Evolutionary conservation across 2,329 filamentous ascomycete species (phyloP).

Genomic region (Arthrobotrys conoides): DNA sequence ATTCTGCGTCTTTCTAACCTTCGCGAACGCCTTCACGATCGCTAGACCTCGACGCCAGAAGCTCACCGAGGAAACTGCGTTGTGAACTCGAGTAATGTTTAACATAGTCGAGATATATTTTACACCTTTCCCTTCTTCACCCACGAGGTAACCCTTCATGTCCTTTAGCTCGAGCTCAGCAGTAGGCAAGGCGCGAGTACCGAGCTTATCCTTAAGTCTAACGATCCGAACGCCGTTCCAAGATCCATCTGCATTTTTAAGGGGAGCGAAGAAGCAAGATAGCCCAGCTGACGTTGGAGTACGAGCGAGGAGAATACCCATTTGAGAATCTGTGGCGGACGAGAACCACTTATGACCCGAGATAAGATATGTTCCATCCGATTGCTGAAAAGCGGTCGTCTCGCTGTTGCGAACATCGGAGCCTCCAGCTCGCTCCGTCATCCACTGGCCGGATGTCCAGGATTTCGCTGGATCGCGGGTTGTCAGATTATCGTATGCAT

Average conservation of each 20-base stretch:
- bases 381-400: constrained; percentile 71
- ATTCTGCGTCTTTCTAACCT: constrained; percentile 71
- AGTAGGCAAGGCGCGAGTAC: constrained; percentile 78
- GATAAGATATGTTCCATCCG: constrained; percentile 74
- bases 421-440: constrained; percentile 79
- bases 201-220: constrained; percentile 80
- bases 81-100: constrained; percentile 76
- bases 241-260: constrained; percentile 69
- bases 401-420: constrained; percentile 79
- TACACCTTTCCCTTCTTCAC: constrained; percentile 76
- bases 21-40: constrained; percentile 73
- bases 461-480: constrained; percentile 70
- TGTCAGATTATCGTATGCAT: constrained; percentile 72
- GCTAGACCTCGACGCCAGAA: constrained; percentile 73
- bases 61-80: constrained; percentile 71
- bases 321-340: constrained; percentile 76
- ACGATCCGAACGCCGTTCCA: constrained; percentile 79
- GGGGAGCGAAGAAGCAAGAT: constrained; percentile 77
- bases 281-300: constrained; percentile 71
- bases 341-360: constrained; percentile 81
- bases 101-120: constrained; percentile 78
- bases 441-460: constrained; percentile 84
- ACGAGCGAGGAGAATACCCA: constrained; percentile 76
- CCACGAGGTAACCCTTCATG: constrained; percentile 78
- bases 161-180: constrained; percentile 78